Base-by-base conservation (phyloP, 305 asterid species). In the Coffea humblotiana region DNA sequence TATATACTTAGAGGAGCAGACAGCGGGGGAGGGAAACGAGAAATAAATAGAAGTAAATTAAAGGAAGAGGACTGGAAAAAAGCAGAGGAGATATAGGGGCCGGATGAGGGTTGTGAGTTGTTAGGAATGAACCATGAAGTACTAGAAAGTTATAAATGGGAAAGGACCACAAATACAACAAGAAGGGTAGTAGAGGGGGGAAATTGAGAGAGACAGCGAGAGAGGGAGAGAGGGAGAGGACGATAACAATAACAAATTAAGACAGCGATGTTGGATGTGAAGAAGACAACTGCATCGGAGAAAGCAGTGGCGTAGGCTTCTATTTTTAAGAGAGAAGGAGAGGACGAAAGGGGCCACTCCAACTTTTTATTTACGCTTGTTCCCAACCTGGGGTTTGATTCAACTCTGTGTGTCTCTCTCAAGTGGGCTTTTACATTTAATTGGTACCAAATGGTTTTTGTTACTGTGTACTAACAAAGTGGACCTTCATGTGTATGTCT, bases 181-280 rank as follows among this genome's bases (percentile, higher is more conserved):
- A 29, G 18, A 37, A 37, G 43, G 43, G 43, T 37, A 37, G 43
- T 37, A 37, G 3, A 29, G 48, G 15, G 8, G 21, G 74, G 0
- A 40, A 32, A 69, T 16, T n/a, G 43, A 27, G 82, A 80, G 56
- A 81, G 78, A 75, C 83, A 76, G 70, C 77, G 40, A 18, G 61
- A 67, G 51, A 0, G 73, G 21, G 54, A 9, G n/a, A 79, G 72
- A 71, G 71, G 67, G 86, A 58, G 76, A 40, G 86, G 77, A 83
- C 84, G 40, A 78, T 48, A 47, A 23, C 51, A 73, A 81, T 58
- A 81, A 71, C 66, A 72, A n/a, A 37, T 37, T 37, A 37, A 78
- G 91, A 88, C 72, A 85, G 84, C 74, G 91, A 87, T 85, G 90
- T 85, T 84, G 93, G 92, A 89, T 75, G 63, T 83, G 88, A 89